These are phyloP conservation scores for Salix purpurea DNA, from an alignment of 345 rosid species.

Conservation along the genomic window DNA sequence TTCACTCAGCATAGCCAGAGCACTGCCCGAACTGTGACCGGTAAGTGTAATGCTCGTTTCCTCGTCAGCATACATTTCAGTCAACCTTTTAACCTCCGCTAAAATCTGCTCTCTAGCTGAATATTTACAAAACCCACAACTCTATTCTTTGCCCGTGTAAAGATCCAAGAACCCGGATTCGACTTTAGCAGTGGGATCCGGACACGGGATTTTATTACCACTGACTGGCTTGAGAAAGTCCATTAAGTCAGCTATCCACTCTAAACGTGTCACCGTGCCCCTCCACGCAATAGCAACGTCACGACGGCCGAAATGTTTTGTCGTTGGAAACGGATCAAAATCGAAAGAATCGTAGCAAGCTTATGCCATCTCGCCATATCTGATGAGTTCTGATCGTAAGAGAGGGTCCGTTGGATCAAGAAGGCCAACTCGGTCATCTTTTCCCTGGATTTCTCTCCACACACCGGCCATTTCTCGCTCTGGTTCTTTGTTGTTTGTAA, in stretches of 20 bases:
- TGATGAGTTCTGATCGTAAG: slow-evolving; percentile 68
- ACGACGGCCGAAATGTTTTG: slow-evolving; percentile 56
- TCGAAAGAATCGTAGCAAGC: slow-evolving; percentile 84
- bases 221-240: slow-evolving; percentile 56
- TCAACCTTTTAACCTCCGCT: slow-evolving; percentile 50
- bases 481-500: slow-evolving; percentile 3
- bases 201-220: slow-evolving; percentile 52
- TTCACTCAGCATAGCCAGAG: slow-evolving; percentile 70
- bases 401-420: slow-evolving; percentile 76
- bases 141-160: slow-evolving; percentile 60
- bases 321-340: slow-evolving; percentile 57
- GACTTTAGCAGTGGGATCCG: slow-evolving; percentile 60
- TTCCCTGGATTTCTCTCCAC: slow-evolving; percentile 78
- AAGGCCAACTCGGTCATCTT: slow-evolving; percentile 69
- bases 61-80: slow-evolving; percentile 39
- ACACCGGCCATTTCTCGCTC: slow-evolving; percentile 37
- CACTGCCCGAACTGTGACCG: slow-evolving; percentile 83
- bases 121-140: slow-evolving; percentile 54
- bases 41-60: slow-evolving; percentile 71
- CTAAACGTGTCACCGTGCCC: slow-evolving; percentile 73
- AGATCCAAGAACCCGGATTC: slow-evolving; percentile 81
- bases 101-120: slow-evolving; percentile 71
- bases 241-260: slow-evolving; percentile 77
- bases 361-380: slow-evolving; percentile 88
- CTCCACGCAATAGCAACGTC: slow-evolving; percentile 72